Evolutionary conservation across 306 rosid genomes (phyloP).

Genomic region (Trichosanthes truncata): DNA sequence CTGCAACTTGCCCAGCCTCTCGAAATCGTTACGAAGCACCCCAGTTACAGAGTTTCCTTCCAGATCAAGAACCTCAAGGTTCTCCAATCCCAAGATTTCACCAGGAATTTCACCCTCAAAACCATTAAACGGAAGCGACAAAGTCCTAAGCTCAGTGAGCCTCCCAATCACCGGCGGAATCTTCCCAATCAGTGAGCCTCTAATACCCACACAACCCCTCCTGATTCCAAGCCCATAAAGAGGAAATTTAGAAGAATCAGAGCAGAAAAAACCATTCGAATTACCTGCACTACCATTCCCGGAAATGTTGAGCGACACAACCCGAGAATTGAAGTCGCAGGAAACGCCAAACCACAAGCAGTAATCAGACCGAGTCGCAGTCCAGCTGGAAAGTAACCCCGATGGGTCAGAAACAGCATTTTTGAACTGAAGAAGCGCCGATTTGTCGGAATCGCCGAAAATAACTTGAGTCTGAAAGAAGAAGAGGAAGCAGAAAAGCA

Average conservation of each 20-base stretch:
- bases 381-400: constrained; percentile 55
- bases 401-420: constrained; percentile 54
- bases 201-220: constrained; percentile 29
- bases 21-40: constrained; percentile 22
- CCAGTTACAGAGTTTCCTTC: constrained; percentile 65
- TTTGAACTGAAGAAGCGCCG: constrained; percentile 55
- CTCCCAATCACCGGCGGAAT: constrained; percentile 38
- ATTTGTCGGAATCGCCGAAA: constrained; percentile 44
- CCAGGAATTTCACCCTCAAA: constrained; percentile 50
- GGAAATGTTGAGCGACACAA: constrained; percentile 57
- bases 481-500: constrained; percentile 14
- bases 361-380: constrained; percentile 16
- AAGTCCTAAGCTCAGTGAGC: constrained; percentile 55
- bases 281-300: constrained; percentile 44
- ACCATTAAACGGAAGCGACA: constrained; percentile 64
- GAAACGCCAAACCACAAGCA: constrained; percentile 61
- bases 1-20: constrained; percentile 35
- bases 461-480: constrained; percentile 11
- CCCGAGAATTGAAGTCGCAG: constrained; percentile 52
- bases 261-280: constrained; percentile 25
- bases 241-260: constrained; percentile 41
- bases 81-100: constrained; percentile 54
- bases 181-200: constrained; percentile 49
- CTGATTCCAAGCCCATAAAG: constrained; percentile 67
- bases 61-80: constrained; percentile 77